Conservation (phyloP, 2,329 filamentous ascomycete species). For the Coniochaeta sp. region DNA sequence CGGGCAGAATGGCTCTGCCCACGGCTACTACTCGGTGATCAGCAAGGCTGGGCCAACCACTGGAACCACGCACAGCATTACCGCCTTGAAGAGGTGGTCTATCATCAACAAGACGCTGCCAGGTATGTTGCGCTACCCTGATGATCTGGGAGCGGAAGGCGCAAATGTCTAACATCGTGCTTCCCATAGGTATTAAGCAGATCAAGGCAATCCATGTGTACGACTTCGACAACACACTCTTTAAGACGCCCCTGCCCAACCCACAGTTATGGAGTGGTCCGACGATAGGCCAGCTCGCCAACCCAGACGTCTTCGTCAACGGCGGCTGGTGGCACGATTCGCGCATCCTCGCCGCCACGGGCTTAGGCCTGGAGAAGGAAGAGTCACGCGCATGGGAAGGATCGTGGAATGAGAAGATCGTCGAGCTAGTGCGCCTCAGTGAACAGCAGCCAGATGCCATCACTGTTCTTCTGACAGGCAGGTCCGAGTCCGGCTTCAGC, state of each 20-base stretch:
- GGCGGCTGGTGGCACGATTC: conserved; percentile 98
- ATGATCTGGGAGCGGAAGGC: background rate
- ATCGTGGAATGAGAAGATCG: conserved; percentile 95
- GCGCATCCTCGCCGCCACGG: conserved; percentile 77
- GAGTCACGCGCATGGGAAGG: conserved; percentile 80
- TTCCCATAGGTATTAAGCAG: conserved; percentile 46
- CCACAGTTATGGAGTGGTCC: conserved; percentile 75
- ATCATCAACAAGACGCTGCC: conserved; percentile 67
- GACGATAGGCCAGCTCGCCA: conserved; percentile 71
- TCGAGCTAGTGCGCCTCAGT: conserved; percentile 71
- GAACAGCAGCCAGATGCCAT: conserved; percentile 79
- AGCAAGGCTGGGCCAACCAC: conserved; percentile 5
- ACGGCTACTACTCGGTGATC: conserved; percentile 5
- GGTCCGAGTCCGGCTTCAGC: conserved; percentile 69
- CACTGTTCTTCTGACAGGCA: conserved; percentile 80
- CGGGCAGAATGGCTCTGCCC: conserved; percentile 13
- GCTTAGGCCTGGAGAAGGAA: conserved; percentile 73
- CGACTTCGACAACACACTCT: conserved; percentile 97
- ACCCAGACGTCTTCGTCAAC: conserved; percentile 67
- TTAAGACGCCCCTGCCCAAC: conserved; percentile 86
- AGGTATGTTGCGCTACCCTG: conserved; percentile 32
- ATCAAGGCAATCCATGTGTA: conserved; percentile 86
- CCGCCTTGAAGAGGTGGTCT: conserved; percentile 78
- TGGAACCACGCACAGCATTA: conserved; percentile 48
- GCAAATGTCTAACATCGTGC: conserved; percentile 1